Base-by-base conservation (phyloP, 2,329 filamentous ascomycete genomes). In the Celoporthe dispersa region DNA sequence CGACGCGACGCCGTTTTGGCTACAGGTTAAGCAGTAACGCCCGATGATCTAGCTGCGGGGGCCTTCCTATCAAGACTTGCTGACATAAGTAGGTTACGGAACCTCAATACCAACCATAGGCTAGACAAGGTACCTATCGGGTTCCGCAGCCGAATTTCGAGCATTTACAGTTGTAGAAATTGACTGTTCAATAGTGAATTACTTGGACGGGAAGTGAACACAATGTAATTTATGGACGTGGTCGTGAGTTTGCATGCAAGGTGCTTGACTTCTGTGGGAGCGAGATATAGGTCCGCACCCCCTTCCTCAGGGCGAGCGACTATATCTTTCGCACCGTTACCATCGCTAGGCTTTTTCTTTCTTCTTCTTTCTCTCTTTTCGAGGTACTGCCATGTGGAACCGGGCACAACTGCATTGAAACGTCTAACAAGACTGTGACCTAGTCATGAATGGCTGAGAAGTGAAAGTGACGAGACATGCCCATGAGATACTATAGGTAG, bases 1-100 rank as follows among this genome's bases (percentile, higher is more conserved):
- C 70, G 70, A 69, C 70, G 67, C 67, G 69, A 68, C 68, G 63
- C 28, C 37, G 6, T 19, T 33, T 31, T 41, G 64, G 12, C 53
- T 66, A 3, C 48, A 39, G 37, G 64, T 66, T 9, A 55, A 39
- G 51, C n/a, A 66, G 53, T 8, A 39, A n/a, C 59, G 59, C n/a
- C 22, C 14, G 25, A 16, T 28, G 19, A 22, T 25, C n/a, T 31
- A 8, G 51, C 37, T 67, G 65, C 55, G 65, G 65, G 65, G 65
- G 25, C 28, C 31, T 51, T 35, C 63, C 14, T 48, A 48, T 48
- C 41, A 22, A 16, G 5, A 19, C 19, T 28, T 19, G 64, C 64
- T 66, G 64, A 66, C 64, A 39, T 66, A 66, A 66, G 33, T 66
- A 66, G 59, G 33, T 35, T 6, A 41, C 16, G 28, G 5, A 28